Conservation (phyloP, 306 rosid genomes). For the Mucuna pruriens region DNA sequence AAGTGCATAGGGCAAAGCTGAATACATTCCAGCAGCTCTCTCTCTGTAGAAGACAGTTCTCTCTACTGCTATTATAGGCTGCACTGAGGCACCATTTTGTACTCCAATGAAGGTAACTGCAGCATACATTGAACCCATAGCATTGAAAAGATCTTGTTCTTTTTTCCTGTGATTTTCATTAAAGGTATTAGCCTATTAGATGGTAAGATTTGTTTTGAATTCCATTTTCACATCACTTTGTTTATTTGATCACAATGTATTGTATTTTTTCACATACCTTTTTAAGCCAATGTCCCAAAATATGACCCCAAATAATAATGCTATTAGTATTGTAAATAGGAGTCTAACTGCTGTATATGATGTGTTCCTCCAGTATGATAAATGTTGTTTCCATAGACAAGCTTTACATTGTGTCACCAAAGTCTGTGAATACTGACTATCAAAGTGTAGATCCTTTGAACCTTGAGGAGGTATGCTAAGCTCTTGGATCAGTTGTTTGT, state of each 20-base stretch:
- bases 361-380: slow-evolving; percentile 56
- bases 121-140: slow-evolving; percentile 86
- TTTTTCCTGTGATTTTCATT: slow-evolving; percentile 42
- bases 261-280: slow-evolving; percentile 37
- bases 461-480: slow-evolving; percentile 40
- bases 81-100: slow-evolving; percentile 71
- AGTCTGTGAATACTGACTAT: slow-evolving; percentile 43
- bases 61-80: slow-evolving; percentile 73
- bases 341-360: slow-evolving; percentile 56
- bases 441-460: slow-evolving; percentile 47
- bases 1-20: slow-evolving; percentile 72
- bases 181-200: background rate
- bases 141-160: slow-evolving; percentile 71
- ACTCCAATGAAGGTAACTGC: slow-evolving; percentile 72
- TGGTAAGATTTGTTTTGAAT: background rate
- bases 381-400: slow-evolving; percentile 57
- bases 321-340: slow-evolving; percentile 50
- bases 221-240: background rate
- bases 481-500: slow-evolving; percentile 50
- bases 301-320: slow-evolving; percentile 48
- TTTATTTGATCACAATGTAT: background rate
- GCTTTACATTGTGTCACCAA: slow-evolving; percentile 45
- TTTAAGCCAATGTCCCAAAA: slow-evolving; percentile 56
- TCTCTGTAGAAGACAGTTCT: slow-evolving; percentile 85
- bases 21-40: slow-evolving; percentile 87